phyloP scores from a whole-genome alignment of 768 basidiomycete species.

The Mycena alexandri region DNA sequence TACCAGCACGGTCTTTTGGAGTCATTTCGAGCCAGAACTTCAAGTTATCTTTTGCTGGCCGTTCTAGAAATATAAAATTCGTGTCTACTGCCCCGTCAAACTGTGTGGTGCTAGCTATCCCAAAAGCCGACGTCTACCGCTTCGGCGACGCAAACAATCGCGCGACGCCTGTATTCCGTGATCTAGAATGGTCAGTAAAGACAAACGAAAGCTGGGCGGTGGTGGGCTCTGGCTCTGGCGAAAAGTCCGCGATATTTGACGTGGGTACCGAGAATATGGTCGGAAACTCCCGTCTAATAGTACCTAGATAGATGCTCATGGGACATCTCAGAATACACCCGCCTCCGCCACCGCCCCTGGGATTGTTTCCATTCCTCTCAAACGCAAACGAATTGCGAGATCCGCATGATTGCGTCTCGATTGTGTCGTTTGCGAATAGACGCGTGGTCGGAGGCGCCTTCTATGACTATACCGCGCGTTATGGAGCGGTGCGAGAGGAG shows the following conservation, averaged over 20 bases:
- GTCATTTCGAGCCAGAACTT: too few relatives aligned
- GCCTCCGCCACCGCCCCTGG: slow-evolving; percentile 67
- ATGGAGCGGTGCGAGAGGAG: slow-evolving; percentile 89
- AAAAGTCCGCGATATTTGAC: slow-evolving; percentile 74
- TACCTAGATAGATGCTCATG: slow-evolving; percentile 65
- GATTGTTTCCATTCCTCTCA: slow-evolving; percentile 83
- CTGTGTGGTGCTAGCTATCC: slow-evolving; percentile 42
- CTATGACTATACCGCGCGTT: slow-evolving; percentile 93
- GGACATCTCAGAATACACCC: slow-evolving; percentile 81
- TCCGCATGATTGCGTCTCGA: slow-evolving; percentile 61
- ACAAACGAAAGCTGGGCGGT: slow-evolving; percentile 83
- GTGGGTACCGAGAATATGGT: slow-evolving; percentile 52
- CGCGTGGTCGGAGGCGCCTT: slow-evolving; percentile 76
- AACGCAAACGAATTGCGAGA: slow-evolving; percentile 52
- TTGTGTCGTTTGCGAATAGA: slow-evolving; percentile 79
- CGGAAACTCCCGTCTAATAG: slow-evolving; percentile 5
- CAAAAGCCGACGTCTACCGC: slow-evolving; percentile 65
- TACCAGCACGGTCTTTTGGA: too few relatives aligned
- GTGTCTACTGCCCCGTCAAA: not conserved
- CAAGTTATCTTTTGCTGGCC: too few relatives aligned
- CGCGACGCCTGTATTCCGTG: slow-evolving; percentile 61
- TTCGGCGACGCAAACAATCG: slow-evolving; percentile 66
- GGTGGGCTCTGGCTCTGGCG: slow-evolving; percentile 72
- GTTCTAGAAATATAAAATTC: not conserved
- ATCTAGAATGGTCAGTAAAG: slow-evolving; percentile 67